Percentiles rank a stretch among this genome's conserved stretches.
These are phyloP conservation scores for Galeopsis tetrahit DNA, from an alignment of 257 asterid species.

Conservation along the genomic window DNA sequence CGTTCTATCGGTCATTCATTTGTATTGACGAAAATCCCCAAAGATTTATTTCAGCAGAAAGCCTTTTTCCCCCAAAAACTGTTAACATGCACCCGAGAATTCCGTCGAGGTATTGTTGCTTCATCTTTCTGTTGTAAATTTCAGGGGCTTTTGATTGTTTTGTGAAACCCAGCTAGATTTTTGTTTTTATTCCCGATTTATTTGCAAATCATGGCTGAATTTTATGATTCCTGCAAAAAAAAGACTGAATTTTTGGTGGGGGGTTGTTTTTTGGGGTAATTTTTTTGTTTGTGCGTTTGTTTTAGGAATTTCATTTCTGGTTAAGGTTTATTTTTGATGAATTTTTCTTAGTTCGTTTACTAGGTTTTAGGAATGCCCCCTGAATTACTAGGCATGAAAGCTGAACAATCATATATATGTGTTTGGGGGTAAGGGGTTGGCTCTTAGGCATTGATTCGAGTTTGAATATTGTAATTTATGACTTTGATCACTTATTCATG, in stretches of 20 bases:
- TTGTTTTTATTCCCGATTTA: not conserved
- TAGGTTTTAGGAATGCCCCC: not conserved
- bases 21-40: conserved; percentile 17
- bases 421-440: conserved; percentile 9
- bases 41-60: conserved; percentile 24
- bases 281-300: not conserved
- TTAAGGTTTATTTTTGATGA: conserved; percentile 6
- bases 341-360: not conserved
- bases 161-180: conserved; percentile 29
- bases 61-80: conserved; percentile 23
- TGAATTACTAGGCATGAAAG: not conserved
- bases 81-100: conserved; percentile 26
- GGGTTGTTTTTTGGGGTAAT: not conserved
- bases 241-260: conserved; percentile 23
- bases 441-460: conserved; percentile 29
- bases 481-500: not conserved
- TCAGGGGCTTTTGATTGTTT: conserved; percentile 21
- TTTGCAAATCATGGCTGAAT: conserved; percentile 29
- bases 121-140: not conserved
- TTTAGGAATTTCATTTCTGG: conserved; percentile 26
- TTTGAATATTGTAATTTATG: conserved; percentile 4
- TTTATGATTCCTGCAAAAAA: not conserved
- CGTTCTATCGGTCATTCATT: conserved; percentile 19
- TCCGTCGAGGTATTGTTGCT: conserved; percentile 36
- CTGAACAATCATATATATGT: not conserved